Evolutionary conservation across 2,329 filamentous ascomycete species (phyloP).

Genomic region (Davidsoniella eucalypti): DNA sequence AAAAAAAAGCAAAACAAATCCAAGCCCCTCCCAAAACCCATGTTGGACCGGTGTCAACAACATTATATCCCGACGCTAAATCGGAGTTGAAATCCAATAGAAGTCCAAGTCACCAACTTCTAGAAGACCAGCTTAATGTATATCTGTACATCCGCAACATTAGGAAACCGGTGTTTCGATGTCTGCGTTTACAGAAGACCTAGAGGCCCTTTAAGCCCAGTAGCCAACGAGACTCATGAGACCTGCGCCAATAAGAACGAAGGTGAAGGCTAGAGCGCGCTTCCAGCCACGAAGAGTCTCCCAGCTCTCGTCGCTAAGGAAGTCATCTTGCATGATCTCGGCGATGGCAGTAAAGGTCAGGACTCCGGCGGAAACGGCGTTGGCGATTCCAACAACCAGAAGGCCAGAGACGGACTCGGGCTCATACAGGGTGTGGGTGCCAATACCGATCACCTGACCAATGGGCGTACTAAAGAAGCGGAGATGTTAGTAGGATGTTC

Average conservation of each 20-base stretch:
- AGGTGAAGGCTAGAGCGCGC: constrained; percentile 36
- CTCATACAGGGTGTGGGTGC: constrained; percentile 53
- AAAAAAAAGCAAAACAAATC: too few species aligned
- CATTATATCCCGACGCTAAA: too few species aligned
- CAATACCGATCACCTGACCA: constrained; percentile 57
- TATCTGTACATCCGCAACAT: too few species aligned
- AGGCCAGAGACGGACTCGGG: constrained; percentile 49
- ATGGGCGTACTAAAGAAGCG: constrained; percentile 39
- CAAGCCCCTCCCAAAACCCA: too few species aligned
- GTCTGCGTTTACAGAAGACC: too few species aligned
- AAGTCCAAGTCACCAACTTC: too few species aligned
- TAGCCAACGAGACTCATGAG: constrained; percentile 48
- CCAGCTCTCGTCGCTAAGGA: constrained; percentile 50
- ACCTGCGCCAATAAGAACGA: constrained; percentile 43
- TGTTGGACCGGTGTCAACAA: too few species aligned
- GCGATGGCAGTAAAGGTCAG: constrained; percentile 56
- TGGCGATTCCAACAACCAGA: constrained; percentile 57
- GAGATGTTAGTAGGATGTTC: background rate
- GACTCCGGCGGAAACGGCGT: constrained; percentile 56
- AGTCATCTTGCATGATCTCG: constrained; percentile 56
- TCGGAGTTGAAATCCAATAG: too few species aligned
- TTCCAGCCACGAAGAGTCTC: constrained; percentile 34
- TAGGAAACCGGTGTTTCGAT: too few species aligned
- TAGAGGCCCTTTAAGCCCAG: constrained; percentile 31
- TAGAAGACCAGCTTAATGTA: too few species aligned